Percentiles rank a stretch among this genome's conserved stretches.
These are phyloP conservation scores for Tetrastigma voinierianum DNA, from an alignment of 164 flowering plant species.

Conservation along the genomic window DNA sequence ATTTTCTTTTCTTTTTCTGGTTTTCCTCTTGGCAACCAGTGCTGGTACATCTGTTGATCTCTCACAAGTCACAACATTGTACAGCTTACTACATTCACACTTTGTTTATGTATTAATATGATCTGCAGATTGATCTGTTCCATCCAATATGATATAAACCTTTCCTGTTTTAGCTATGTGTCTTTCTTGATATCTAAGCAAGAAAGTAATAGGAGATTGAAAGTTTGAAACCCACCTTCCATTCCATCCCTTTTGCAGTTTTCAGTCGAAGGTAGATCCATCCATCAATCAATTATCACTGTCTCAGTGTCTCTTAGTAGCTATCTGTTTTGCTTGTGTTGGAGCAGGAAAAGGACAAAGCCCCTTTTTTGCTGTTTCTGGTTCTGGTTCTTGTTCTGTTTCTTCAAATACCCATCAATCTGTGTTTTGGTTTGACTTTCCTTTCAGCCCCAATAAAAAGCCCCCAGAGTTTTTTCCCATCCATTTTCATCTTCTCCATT, in stretches of 20 bases:
- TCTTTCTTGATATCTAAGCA: neutral
- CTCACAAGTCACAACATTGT: neutral
- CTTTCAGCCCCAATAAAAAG: neutral
- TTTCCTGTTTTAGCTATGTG: constrained; percentile 2
- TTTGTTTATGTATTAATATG: constrained; percentile 2
- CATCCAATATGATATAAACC: neutral
- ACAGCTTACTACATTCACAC: neutral
- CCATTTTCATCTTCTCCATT: neutral
- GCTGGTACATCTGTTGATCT: constrained; percentile 14
- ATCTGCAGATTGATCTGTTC: neutral
- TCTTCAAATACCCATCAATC: neutral
- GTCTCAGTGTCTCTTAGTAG: neutral
- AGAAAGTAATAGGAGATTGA: neutral
- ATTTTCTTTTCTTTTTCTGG: neutral
- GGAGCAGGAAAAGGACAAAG: no score
- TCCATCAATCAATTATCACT: neutral
- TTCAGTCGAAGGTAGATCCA: neutral
- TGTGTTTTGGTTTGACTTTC: neutral
- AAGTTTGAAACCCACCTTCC: neutral
- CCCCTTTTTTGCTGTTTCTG: no score
- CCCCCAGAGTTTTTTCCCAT: neutral
- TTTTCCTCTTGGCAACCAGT: constrained; percentile 14
- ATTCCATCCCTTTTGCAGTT: no score
- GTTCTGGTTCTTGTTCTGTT: neutral
- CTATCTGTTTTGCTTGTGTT: neutral